Conservation (phyloP, 2,329 filamentous ascomycete species). For the Byssothecium circinans region DNA sequence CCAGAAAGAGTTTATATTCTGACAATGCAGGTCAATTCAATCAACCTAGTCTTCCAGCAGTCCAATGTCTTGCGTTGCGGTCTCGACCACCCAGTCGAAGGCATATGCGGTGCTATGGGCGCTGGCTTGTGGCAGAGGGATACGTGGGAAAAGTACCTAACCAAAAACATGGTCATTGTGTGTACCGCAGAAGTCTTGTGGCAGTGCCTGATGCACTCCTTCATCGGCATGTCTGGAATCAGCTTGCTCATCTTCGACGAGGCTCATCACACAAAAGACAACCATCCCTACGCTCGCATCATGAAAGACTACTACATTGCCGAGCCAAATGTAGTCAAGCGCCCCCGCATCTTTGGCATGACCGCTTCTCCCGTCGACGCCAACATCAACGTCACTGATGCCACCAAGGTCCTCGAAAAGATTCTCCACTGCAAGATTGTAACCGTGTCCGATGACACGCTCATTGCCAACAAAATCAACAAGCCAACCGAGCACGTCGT, state of each 20-base stretch:
- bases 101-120: constrained; percentile 72
- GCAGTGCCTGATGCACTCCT: constrained; percentile 75
- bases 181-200: constrained; percentile 88
- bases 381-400: constrained; percentile 69
- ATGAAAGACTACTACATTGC: constrained; percentile 81
- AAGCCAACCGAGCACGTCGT: constrained; percentile 63
- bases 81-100: constrained; percentile 72
- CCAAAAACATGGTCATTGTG: constrained; percentile 78
- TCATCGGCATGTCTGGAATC: constrained; percentile 77
- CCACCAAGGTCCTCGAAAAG: constrained; percentile 71
- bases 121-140: constrained; percentile 62
- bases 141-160: constrained; percentile 61
- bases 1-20: background rate
- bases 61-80: constrained; percentile 79
- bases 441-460: constrained; percentile 65
- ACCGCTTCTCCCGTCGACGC: constrained; percentile 93
- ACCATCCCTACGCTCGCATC: constrained; percentile 85
- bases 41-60: constrained; percentile 89
- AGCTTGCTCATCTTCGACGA: constrained; percentile 95
- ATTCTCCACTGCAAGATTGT: constrained; percentile 82
- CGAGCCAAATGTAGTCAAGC: constrained; percentile 46
- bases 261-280: constrained; percentile 93
- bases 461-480: constrained; percentile 61
- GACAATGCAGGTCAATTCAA: constrained; percentile 69
- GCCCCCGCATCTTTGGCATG: constrained; percentile 90